These are phyloP conservation scores for Verticillium zaregamsianum DNA, from an alignment of 2,329 filamentous ascomycete species.

Conservation along the genomic window DNA sequence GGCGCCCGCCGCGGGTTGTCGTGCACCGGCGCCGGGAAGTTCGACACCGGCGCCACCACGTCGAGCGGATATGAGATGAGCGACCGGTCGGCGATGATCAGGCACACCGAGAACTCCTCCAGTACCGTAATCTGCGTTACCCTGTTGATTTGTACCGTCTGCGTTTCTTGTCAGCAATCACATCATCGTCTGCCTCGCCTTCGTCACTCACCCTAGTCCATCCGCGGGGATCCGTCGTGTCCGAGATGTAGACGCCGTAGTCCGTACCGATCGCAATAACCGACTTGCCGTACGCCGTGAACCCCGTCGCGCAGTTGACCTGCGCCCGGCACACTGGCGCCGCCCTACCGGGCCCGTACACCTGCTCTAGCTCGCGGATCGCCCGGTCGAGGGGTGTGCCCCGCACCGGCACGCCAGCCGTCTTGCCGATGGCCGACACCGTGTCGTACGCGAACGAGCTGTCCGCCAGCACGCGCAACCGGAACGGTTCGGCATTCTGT, in stretches of 20 bases:
- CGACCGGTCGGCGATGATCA: constrained; percentile 87
- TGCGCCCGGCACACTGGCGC: constrained; percentile 75
- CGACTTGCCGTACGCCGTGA: constrained; percentile 75
- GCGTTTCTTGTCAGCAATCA: constrained; percentile 11
- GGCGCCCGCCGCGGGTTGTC: constrained; percentile 82
- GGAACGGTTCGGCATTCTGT: constrained; percentile 95
- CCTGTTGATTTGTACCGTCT: constrained; percentile 71
- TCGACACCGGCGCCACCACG: constrained; percentile 64
- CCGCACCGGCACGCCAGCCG: constrained; percentile 68
- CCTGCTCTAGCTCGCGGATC: constrained; percentile 80
- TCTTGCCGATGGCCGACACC: constrained; percentile 54
- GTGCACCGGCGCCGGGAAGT: constrained; percentile 55
- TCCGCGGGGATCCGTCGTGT: constrained; percentile 82
- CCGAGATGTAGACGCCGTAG: constrained; percentile 86
- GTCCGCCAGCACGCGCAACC: constrained; percentile 86
- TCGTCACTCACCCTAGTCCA: constrained; percentile 72
- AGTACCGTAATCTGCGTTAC: constrained; percentile 93
- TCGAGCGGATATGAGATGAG: constrained; percentile 94
- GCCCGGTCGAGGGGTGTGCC: constrained; percentile 90
- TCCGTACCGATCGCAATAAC: constrained; percentile 95
- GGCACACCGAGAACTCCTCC: constrained; percentile 90
- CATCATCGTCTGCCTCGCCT: not conserved
- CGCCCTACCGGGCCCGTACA: constrained; percentile 68
- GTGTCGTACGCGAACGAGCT: constrained; percentile 81
- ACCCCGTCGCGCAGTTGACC: constrained; percentile 91